Percentiles rank a stretch among this genome's conserved stretches.
These are phyloP conservation scores for Picochlorum sp. DNA, from an alignment of 139 green algal species.

Conservation along the genomic window DNA sequence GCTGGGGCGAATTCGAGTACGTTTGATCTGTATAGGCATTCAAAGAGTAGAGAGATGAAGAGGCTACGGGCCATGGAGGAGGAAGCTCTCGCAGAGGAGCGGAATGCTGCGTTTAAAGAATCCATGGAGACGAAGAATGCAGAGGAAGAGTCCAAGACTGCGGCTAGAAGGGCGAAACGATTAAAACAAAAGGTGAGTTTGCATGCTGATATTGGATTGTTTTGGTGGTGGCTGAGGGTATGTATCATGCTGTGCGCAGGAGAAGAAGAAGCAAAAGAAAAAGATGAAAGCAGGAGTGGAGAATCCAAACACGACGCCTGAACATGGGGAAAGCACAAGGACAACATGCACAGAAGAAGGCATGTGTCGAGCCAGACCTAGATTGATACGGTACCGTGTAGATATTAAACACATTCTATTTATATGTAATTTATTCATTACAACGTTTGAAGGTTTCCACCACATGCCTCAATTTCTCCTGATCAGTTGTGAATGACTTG, in stretches of 20 bases:
- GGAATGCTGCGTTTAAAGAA: slow-evolving; percentile 2
- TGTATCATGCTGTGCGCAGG: neutral
- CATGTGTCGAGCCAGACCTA: neutral
- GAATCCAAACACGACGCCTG: neutral
- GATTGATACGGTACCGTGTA: neutral
- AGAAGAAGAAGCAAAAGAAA: neutral
- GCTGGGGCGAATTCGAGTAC: slow-evolving; percentile 80
- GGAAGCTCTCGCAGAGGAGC: neutral
- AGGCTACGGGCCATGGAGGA: slow-evolving; percentile 40
- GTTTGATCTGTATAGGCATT: slow-evolving; percentile 81
- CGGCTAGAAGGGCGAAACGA: slow-evolving; percentile 50
- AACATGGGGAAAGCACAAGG: too few relatives aligned
- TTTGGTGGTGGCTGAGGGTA: neutral
- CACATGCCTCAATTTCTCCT: slow-evolving; percentile 45
- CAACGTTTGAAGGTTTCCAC: slow-evolving; percentile 54
- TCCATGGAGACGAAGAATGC: slow-evolving; percentile 19
- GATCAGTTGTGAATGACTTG: slow-evolving; percentile 35
- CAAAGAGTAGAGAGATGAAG: slow-evolving; percentile 52
- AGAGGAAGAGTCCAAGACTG: slow-evolving; percentile 44
- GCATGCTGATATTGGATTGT: neutral
- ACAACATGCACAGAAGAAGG: neutral
- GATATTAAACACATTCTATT: neutral
- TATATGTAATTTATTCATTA: slow-evolving; percentile 16
- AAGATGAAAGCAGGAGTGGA: neutral
- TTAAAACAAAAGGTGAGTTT: slow-evolving; percentile 50